Evolutionary conservation across 306 rosid species (phyloP).

Genomic region (Mimosa bimucronata): DNA sequence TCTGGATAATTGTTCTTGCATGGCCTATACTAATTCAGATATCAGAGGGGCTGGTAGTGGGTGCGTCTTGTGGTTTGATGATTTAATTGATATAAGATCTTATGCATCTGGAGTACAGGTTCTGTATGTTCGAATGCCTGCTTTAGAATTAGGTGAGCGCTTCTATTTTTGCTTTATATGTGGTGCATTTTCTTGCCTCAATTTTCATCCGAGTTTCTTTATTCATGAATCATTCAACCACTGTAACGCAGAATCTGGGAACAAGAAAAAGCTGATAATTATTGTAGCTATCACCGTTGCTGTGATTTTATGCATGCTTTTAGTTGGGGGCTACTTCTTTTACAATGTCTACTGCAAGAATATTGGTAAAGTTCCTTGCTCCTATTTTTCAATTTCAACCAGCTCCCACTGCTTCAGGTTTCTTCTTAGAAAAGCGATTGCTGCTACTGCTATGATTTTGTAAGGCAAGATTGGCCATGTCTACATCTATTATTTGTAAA

Average conservation of each 20-base stretch:
- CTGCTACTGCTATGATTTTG: neutral
- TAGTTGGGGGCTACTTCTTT: neutral
- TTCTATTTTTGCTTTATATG: neutral
- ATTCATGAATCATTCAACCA: neutral
- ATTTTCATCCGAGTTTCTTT: neutral
- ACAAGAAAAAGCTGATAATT: neutral
- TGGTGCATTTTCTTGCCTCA: neutral
- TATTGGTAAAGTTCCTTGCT: neutral
- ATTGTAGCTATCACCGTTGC: neutral
- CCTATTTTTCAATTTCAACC: neutral
- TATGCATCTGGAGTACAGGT: neutral
- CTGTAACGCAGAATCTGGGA: neutral
- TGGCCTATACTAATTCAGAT: constrained; percentile 3
- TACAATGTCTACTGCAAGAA: neutral
- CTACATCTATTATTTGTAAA: neutral
- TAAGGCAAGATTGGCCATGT: neutral
- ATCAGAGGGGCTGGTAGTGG: neutral
- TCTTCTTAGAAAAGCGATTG: neutral
- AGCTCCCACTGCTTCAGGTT: neutral
- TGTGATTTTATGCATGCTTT: neutral
- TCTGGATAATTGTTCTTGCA: neutral
- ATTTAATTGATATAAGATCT: neutral
- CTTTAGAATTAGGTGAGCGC: constrained; percentile 8
- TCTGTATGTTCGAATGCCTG: neutral
- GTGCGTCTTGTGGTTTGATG: neutral